Percentiles rank a stretch among this genome's conserved stretches.
Conservation (phyloP, 345 rosid species). For the Gossypium ekmanianum region DNA sequence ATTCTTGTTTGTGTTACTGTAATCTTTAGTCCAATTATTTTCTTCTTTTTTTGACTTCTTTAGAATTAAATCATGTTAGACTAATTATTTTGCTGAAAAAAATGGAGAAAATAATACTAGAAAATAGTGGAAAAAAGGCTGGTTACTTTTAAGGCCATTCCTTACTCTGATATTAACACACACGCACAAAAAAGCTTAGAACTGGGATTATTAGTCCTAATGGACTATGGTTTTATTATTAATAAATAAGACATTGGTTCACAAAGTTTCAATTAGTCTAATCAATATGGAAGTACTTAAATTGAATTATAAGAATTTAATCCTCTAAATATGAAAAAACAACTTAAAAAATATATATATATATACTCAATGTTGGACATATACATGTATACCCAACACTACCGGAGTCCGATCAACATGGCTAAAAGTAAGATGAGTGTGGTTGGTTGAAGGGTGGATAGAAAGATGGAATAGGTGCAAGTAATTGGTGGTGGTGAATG, state of each 20-base stretch:
- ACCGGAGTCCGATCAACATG: not conserved
- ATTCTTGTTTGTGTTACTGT: constrained; percentile 15
- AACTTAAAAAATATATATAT: not conserved
- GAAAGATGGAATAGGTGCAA: constrained; percentile 16
- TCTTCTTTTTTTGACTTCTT: not conserved
- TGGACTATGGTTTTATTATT: not conserved
- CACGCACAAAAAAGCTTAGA: not conserved
- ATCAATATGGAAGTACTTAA: not conserved
- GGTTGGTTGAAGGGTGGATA: constrained; percentile 12
- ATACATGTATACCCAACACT: too few relatives aligned
- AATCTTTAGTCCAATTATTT: not conserved
- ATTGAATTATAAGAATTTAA: too few relatives aligned
- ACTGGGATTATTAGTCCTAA: not conserved
- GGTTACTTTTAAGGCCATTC: too few relatives aligned
- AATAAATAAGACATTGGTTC: not conserved
- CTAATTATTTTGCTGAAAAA: too few relatives aligned
- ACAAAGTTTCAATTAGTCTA: not conserved
- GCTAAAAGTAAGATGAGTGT: constrained; percentile 16
- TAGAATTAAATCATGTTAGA: not conserved
- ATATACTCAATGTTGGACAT: not conserved
- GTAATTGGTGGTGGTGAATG: not conserved
- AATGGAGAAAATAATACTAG: too few relatives aligned
- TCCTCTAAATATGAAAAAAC: not conserved
- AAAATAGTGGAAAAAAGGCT: too few relatives aligned
- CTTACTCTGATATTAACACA: not conserved